Percentiles rank a stretch among this genome's conserved stretches.
phyloP scores from a whole-genome alignment of 192 early-diverging fungal species.

The Backusella westeae region DNA sequence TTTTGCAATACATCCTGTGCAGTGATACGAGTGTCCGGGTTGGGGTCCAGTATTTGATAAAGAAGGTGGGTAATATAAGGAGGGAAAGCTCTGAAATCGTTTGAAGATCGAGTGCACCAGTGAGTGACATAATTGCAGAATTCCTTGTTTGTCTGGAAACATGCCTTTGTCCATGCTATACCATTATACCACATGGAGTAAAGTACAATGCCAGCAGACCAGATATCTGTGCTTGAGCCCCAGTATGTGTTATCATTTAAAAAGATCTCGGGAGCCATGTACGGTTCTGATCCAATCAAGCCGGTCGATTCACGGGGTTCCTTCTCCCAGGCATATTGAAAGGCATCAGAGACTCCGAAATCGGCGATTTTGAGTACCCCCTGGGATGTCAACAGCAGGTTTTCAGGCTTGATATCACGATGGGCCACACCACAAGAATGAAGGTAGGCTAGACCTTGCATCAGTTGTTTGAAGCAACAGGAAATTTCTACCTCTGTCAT shows the following conservation, averaged over 20 bases:
- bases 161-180: conserved; percentile 65
- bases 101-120: conserved; percentile 44
- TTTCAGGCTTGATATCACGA: conserved; percentile 81
- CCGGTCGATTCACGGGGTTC: conserved; percentile 71
- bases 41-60: conserved; percentile 79
- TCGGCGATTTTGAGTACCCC: conserved; percentile 92
- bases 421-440: conserved; percentile 94
- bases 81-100: conserved; percentile 74
- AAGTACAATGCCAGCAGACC: conserved; percentile 90
- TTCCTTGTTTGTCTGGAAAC: conserved; percentile 51
- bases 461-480: conserved; percentile 92
- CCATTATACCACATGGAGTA: conserved; percentile 74
- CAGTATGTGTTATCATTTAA: conserved; percentile 53
- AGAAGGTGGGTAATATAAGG: conserved; percentile 63
- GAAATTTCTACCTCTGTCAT: conserved; percentile 76
- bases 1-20: conserved; percentile 67
- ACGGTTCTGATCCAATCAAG: conserved; percentile 87
- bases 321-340: conserved; percentile 75
- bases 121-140: conserved; percentile 58
- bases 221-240: conserved; percentile 82
- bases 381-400: conserved; percentile 75
- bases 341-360: conserved; percentile 94
- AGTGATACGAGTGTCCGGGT: conserved; percentile 63
- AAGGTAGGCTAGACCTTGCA: conserved; percentile 82
- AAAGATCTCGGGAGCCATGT: conserved; percentile 92